phyloP scores from a whole-genome alignment of 768 basidiomycete genomes.

The Postia placenta region DNA sequence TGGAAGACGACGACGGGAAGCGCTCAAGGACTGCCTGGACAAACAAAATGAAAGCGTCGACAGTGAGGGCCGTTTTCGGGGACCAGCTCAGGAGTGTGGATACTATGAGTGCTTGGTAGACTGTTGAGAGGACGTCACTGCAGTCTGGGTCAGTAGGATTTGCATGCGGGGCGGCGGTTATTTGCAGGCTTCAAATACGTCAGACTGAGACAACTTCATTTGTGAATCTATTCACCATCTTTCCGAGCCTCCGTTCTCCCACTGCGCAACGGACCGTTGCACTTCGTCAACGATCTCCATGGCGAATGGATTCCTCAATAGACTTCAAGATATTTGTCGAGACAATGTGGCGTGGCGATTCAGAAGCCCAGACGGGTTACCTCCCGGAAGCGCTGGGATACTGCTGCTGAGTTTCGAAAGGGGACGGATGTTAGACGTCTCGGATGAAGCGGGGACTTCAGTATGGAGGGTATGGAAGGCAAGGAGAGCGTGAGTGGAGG shows the following conservation, averaged over 20 bases:
- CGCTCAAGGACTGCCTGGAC: constrained; percentile 52
- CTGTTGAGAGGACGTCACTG: constrained; percentile 53
- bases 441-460: background rate
- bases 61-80: constrained; percentile 38
- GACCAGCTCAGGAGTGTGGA: constrained; percentile 55
- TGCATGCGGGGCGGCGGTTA: constrained; percentile 54
- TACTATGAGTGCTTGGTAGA: constrained; percentile 63
- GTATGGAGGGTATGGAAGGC: background rate
- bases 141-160: constrained; percentile 48
- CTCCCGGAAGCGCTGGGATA: no score
- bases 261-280: constrained; percentile 41
- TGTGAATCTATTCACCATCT: constrained; percentile 45
- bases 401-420: background rate
- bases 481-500: background rate
- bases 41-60: constrained; percentile 53
- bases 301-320: background rate
- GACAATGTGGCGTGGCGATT: background rate
- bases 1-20: constrained; percentile 55
- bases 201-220: constrained; percentile 10
- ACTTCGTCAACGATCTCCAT: constrained; percentile 62
- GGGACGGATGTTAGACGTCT: background rate
- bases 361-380: background rate
- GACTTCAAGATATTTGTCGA: background rate
- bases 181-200: constrained; percentile 44
- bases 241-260: constrained; percentile 54